These are phyloP conservation scores for Fusarium sp. DNA, from an alignment of 2,329 filamentous ascomycete species.

Conservation along the genomic window DNA sequence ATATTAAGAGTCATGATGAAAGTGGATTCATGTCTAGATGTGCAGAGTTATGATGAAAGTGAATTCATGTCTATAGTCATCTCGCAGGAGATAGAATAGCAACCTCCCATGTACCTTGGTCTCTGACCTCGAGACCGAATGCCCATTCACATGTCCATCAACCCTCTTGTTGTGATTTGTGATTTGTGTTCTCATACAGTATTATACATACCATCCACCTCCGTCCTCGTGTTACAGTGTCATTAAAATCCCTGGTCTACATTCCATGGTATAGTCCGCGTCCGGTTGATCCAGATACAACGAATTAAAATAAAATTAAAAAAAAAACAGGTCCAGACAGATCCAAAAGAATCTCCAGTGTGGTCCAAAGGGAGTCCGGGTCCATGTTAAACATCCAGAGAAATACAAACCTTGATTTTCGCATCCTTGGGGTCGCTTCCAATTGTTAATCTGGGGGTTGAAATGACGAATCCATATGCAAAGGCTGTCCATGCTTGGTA, in stretches of 20 bases:
- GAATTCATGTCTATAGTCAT: neutral
- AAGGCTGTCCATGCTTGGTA: neutral
- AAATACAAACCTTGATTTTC: neutral
- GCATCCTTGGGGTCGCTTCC: neutral
- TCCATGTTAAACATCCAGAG: constrained; percentile 1
- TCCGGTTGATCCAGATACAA: neutral
- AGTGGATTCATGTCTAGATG: neutral
- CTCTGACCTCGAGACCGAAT: neutral
- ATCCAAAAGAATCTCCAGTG: constrained; percentile 8
- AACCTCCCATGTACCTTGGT: neutral
- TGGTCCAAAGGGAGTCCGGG: constrained; percentile 9
- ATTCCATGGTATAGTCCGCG: neutral
- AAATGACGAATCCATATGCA: constrained; percentile 1
- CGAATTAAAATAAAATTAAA: neutral
- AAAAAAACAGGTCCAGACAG: neutral
- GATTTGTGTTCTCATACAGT: neutral
- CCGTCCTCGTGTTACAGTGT: neutral
- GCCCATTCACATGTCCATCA: neutral
- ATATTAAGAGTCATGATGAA: neutral
- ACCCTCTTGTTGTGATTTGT: neutral
- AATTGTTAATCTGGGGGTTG: neutral
- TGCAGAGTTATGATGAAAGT: neutral
- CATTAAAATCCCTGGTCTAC: neutral
- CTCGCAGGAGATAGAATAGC: neutral
- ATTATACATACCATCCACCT: neutral